These are phyloP conservation scores for Rosa lucieae DNA, from an alignment of 306 rosid species.

Conservation along the genomic window DNA sequence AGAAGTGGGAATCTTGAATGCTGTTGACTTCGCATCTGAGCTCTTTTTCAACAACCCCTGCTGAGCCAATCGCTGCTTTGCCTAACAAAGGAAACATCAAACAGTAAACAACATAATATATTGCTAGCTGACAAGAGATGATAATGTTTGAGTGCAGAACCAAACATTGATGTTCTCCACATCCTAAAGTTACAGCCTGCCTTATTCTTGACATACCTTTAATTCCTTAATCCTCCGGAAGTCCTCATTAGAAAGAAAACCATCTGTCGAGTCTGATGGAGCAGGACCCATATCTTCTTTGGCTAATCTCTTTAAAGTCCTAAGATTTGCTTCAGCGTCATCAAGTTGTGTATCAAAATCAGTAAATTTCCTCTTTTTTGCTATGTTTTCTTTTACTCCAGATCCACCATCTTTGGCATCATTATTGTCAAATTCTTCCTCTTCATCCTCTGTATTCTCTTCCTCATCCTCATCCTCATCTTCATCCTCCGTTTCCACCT, in stretches of 20 bases:
- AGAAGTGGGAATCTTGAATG: slow-evolving; percentile 50
- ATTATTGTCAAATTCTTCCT: slow-evolving; percentile 10
- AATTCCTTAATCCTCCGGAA: slow-evolving; percentile 70
- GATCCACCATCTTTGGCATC: slow-evolving; percentile 31
- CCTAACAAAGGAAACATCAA: slow-evolving; percentile 43
- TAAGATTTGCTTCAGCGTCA: slow-evolving; percentile 78
- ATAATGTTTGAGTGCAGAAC: not conserved
- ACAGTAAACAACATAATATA: slow-evolving; percentile 7
- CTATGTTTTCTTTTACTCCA: slow-evolving; percentile 33
- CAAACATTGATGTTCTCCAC: not conserved
- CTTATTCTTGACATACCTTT: slow-evolving; percentile 40
- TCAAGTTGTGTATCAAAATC: slow-evolving; percentile 56
- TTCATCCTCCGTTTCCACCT: slow-evolving; percentile 34
- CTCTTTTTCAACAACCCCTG: slow-evolving; percentile 59
- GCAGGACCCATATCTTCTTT: slow-evolving; percentile 25
- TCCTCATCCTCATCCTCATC: slow-evolving; percentile 24
- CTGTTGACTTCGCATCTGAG: slow-evolving; percentile 27
- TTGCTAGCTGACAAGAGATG: slow-evolving; percentile 3
- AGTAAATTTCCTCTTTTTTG: slow-evolving; percentile 60
- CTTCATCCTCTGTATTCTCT: not conserved
- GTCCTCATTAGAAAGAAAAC: slow-evolving; percentile 90
- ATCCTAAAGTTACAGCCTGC: not conserved
- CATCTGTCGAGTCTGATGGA: slow-evolving; percentile 46
- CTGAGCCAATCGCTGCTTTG: slow-evolving; percentile 59
- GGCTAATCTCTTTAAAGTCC: slow-evolving; percentile 74